These are phyloP conservation scores for Pythium folliculosum DNA, from an alignment of 352 stramenopile genomes.

Conservation along the genomic window DNA sequence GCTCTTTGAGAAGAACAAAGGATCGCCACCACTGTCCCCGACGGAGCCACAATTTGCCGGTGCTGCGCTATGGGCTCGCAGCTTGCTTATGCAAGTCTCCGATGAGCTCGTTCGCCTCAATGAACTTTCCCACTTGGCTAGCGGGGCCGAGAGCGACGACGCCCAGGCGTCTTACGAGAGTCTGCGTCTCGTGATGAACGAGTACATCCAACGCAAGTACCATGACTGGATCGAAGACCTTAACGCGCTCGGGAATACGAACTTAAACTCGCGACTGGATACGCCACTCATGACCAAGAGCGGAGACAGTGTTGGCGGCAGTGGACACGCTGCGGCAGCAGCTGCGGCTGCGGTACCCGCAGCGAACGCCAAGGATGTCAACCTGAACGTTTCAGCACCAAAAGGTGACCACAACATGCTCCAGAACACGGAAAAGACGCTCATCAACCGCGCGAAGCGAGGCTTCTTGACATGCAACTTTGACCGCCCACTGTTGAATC, in stretches of 20 bases:
- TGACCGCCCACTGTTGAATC: slow-evolving; percentile 88
- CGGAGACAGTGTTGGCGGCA: slow-evolving; percentile 35
- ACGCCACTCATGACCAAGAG: slow-evolving; percentile 88
- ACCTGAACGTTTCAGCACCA: slow-evolving; percentile 34
- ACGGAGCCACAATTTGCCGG: slow-evolving; percentile 93
- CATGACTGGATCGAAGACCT: slow-evolving; percentile 91
- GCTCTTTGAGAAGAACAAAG: slow-evolving; percentile 92
- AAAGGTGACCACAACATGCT: slow-evolving; percentile 60
- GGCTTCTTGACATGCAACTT: slow-evolving; percentile 95
- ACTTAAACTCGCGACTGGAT: slow-evolving; percentile 80
- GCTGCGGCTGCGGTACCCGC: not conserved
- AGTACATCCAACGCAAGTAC: slow-evolving; percentile 90
- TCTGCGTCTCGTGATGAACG: slow-evolving; percentile 80
- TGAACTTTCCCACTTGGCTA: slow-evolving; percentile 69
- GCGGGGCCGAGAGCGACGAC: slow-evolving; percentile 78
- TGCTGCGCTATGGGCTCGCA: slow-evolving; percentile 91
- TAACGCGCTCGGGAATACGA: slow-evolving; percentile 73
- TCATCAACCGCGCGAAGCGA: slow-evolving; percentile 79
- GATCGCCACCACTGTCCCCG: slow-evolving; percentile 74
- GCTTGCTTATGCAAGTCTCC: slow-evolving; percentile 75
- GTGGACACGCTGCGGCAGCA: slow-evolving; percentile 8
- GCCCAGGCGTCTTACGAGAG: slow-evolving; percentile 75
- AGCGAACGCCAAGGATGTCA: slow-evolving; percentile 26
- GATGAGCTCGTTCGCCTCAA: slow-evolving; percentile 76
- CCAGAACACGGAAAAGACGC: slow-evolving; percentile 79